Evolutionary conservation across 2,329 filamentous ascomycete species (phyloP).

Genomic region (Xylariales sp.): DNA sequence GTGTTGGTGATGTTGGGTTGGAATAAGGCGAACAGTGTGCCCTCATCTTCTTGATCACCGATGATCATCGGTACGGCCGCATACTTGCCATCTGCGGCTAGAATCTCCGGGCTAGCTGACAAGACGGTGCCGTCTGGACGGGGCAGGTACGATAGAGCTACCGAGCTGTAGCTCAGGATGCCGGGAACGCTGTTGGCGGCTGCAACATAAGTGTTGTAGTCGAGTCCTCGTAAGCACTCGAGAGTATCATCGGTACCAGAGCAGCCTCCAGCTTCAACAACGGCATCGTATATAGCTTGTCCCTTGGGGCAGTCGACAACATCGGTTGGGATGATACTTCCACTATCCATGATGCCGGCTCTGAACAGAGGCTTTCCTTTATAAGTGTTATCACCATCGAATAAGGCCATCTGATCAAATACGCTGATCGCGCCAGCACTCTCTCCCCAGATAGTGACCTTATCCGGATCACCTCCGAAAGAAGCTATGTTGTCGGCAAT

Average conservation of each 20-base stretch:
- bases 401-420: constrained; percentile 71
- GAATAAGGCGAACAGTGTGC: constrained; percentile 68
- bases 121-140: constrained; percentile 65
- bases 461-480: constrained; percentile 71
- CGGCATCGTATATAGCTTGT: constrained; percentile 59
- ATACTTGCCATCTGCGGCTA: constrained; percentile 48
- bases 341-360: constrained; percentile 74
- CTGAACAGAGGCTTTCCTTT: constrained; percentile 73
- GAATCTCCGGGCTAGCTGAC: constrained; percentile 56
- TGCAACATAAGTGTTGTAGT: constrained; percentile 57
- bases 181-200: constrained; percentile 68
- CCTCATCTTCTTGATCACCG: constrained; percentile 77
- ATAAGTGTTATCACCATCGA: constrained; percentile 68
- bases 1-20: constrained; percentile 64
- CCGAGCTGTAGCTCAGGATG: constrained; percentile 61
- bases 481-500: constrained; percentile 70
- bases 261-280: constrained; percentile 61
- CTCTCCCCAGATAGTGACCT: constrained; percentile 78
- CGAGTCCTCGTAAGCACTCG: constrained; percentile 58
- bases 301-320: constrained; percentile 62
- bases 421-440: constrained; percentile 69
- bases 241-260: constrained; percentile 50
- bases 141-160: constrained; percentile 70
- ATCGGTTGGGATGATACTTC: constrained; percentile 57
- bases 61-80: constrained; percentile 60